Evolutionary conservation across 208 protist genomes (phyloP).

Genomic region (Cochliopodium minus): DNA sequence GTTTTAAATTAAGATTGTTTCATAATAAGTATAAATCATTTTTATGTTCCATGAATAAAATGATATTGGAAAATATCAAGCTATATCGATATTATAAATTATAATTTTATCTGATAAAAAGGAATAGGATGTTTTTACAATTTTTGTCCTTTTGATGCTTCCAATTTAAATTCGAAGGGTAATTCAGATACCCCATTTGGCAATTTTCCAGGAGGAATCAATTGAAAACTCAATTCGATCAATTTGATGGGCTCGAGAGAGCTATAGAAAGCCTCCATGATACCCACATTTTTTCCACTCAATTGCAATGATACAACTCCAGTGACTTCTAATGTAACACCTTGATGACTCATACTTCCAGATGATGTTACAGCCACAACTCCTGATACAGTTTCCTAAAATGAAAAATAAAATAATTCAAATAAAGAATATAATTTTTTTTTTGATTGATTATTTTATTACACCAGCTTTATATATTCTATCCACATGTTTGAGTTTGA

Average conservation of each 20-base stretch:
- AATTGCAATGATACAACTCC: slow-evolving; percentile 38
- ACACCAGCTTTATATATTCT: no score
- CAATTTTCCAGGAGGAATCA: slow-evolving; percentile 25
- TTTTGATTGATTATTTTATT: no score
- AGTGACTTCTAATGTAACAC: slow-evolving; percentile 17
- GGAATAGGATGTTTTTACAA: no score
- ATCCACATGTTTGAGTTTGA: no score
- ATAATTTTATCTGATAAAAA: slow-evolving; percentile 19
- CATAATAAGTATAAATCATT: no score
- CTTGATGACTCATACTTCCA: no score
- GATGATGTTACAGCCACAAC: no score
- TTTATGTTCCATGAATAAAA: no score
- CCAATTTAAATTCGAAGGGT: slow-evolving; percentile 55
- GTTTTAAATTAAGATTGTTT: not conserved
- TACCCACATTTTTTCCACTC: slow-evolving; percentile 26
- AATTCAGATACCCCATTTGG: slow-evolving; percentile 42
- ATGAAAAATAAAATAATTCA: no score
- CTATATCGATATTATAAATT: not conserved
- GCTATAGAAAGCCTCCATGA: slow-evolving; percentile 49
- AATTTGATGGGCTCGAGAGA: slow-evolving; percentile 48
- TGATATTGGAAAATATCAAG: slow-evolving; percentile 7
- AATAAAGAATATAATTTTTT: no score
- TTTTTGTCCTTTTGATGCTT: slow-evolving; percentile 22
- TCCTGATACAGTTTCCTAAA: no score
- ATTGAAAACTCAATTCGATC: slow-evolving; percentile 17